Conservation (phyloP, 371 early-diverging fungal genomes). For the Pancytospora epiphaga region DNA sequence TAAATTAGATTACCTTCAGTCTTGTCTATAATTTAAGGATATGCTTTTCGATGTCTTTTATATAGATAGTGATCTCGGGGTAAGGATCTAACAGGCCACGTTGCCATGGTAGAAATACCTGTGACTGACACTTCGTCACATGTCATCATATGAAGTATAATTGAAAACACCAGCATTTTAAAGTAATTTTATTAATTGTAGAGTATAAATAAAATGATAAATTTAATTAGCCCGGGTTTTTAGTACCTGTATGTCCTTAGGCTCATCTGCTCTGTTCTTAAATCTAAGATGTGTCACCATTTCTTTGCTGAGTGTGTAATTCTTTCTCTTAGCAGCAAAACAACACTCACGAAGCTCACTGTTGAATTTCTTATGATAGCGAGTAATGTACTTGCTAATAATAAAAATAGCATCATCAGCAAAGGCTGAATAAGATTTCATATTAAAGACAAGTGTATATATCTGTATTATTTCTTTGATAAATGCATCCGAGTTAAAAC, state of each 20-base stretch:
- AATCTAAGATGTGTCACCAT: conserved; percentile 5
- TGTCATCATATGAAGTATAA: too few species aligned
- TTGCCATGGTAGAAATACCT: too few species aligned
- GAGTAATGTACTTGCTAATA: background rate
- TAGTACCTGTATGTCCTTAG: conserved; percentile 17
- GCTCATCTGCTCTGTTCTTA: conserved; percentile 15
- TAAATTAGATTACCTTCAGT: too few species aligned
- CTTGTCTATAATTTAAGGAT: too few species aligned
- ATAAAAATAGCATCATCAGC: background rate
- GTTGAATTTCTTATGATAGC: conserved; percentile 10
- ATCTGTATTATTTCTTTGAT: background rate
- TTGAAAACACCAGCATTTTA: background rate
- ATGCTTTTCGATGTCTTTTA: too few species aligned
- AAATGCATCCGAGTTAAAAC: background rate
- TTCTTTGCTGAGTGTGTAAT: background rate
- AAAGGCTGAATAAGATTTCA: background rate
- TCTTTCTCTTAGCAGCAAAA: background rate
- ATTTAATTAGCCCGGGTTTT: background rate
- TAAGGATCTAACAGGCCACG: too few species aligned
- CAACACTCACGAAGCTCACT: background rate
- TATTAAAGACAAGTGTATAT: background rate
- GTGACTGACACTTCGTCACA: too few species aligned
- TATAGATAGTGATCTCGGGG: too few species aligned
- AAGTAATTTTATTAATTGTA: too few species aligned
- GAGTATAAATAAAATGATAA: too few species aligned